A percentile compares a stretch with the other conserved stretches of the same genome.
These are phyloP conservation scores for Geosmithia flava DNA, from an alignment of 2,329 filamentous ascomycete species.

Conservation along the genomic window DNA sequence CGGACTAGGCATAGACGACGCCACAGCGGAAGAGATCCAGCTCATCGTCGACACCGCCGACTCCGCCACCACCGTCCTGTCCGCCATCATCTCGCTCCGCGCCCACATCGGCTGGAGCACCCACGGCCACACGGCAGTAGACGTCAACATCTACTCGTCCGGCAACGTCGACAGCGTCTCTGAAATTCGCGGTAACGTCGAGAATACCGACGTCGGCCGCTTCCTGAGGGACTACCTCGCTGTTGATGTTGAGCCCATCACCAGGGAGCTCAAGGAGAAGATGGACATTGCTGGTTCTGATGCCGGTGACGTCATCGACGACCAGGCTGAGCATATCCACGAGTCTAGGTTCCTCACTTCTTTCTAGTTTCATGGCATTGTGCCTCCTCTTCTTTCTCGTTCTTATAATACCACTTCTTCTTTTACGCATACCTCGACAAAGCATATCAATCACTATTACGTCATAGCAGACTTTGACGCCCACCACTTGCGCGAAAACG, in stretches of 20 bases:
- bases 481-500: too few species aligned
- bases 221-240: conserved; percentile 72
- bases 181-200: conserved; percentile 69
- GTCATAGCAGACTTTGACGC: too few species aligned
- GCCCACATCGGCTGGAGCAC: conserved; percentile 90
- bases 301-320: background rate
- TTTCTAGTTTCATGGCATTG: background rate
- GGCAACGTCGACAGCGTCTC: conserved; percentile 51
- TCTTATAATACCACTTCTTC: too few species aligned
- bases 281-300: conserved; percentile 5
- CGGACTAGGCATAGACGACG: conserved; percentile 67
- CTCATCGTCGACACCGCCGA: conserved; percentile 46
- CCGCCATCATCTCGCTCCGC: conserved; percentile 76
- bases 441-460: too few species aligned
- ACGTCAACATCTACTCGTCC: conserved; percentile 93
- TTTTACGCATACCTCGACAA: too few species aligned
- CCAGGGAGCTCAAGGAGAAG: conserved; percentile 57
- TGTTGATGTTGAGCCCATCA: conserved; percentile 69
- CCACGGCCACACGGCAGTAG: conserved; percentile 84
- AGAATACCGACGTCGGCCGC: conserved; percentile 84
- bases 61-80: conserved; percentile 45
- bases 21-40: conserved; percentile 57
- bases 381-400: too few species aligned
- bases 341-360: background rate
- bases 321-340: background rate